Evolutionary conservation across 768 basidiomycete species (phyloP), one percentile per base, ranked within the genome.

Genomic region (Mycena alexandri): DNA sequence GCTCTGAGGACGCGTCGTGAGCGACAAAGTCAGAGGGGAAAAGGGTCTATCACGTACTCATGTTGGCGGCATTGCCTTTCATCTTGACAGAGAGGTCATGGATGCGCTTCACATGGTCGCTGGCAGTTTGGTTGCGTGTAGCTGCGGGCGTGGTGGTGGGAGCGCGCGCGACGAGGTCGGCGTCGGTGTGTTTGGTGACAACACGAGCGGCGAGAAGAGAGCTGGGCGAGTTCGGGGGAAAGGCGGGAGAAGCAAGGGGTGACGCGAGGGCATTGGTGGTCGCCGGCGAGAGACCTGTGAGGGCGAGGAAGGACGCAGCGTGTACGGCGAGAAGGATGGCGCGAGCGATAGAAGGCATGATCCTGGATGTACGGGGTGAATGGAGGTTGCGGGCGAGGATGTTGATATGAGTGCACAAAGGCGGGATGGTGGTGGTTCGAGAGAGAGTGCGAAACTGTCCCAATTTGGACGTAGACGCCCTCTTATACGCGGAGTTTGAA

Each of bases 321-420:
- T 84, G 78, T 54, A 84, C 72, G 62, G 79, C 80, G 73, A 84
- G 64, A 67, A 82, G 74, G 66, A 83, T 62, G 70, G 79, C 75
- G 68, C 79, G 82, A 73, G 75, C 74, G 73, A 81, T 61, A 22
- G 77, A 79, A 68, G 78, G 73, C 78, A 76, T 79, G 60, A n/a
- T 57, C n/a, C 43, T 29, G 24, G 16, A 42, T 50, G 65, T 51
- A 36, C 14, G 61, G 16, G 58, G 22, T 29, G 64, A 58, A 38
- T 59, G 48, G 46, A 60, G 2, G 34, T 64, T 61, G 61, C 51
- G 61, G 67, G 61, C 58, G 42, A 63, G 14, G 34, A 57, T 25
- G 33, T 43, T 52, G 44, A 21, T 14, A 43, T 52, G 12, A 17
- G 38, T n/a, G 54, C 44, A 29, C 66, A 47, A 47, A 67, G 50